Base-by-base conservation (phyloP, 2,329 filamentous ascomycete genomes). In the Ophiostoma ulmi region DNA sequence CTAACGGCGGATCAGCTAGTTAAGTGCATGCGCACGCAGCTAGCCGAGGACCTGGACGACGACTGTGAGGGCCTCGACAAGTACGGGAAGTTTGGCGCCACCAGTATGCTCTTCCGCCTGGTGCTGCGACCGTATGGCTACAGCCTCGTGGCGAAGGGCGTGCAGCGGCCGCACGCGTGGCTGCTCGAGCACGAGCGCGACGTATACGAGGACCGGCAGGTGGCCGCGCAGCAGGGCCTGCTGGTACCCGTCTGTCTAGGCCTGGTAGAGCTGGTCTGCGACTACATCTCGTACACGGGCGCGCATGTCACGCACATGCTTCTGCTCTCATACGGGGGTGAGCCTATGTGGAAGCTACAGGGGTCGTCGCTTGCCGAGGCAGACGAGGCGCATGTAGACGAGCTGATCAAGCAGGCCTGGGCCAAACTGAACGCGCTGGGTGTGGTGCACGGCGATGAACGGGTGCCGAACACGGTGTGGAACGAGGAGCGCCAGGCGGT, bases 291-390 rank as follows among this genome's bases (percentile, higher is more conserved):
- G 13, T 64, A 55, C n/a, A 13, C 35, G 10, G 67, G 69, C 7
- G 67, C 67, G 17, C 58, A 61, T 20, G 22, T 72, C 69, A 26
- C 67, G 14, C 61, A 72, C n/a, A 72, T 72, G 71, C 48, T 70
- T 63, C 48, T 70, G 11, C n/a, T 72, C 14, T 67, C 71, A 22
- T 72, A 68, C 36, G 61, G n/a, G n/a, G 71, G 69, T 11, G 69
- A 70, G 48, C 55, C 39, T 17, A 2, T 70, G 39, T 63, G 58
- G 58, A 63, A 63, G n/a, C 26, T 26, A 3, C 13, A 36, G 58
- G n/a, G 13, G 10, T 35, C 58, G 8, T 63, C 58, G n/a, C 52
- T 58, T 6, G 52, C 52, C 20, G 52, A n/a, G 22, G 52, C 52
- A 11, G 52, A 58, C 22, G 52, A 58, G 52, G 52, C 52, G 52